Conservation (phyloP, 2,329 filamentous ascomycete genomes). For the Sporothrix pallida region DNA sequence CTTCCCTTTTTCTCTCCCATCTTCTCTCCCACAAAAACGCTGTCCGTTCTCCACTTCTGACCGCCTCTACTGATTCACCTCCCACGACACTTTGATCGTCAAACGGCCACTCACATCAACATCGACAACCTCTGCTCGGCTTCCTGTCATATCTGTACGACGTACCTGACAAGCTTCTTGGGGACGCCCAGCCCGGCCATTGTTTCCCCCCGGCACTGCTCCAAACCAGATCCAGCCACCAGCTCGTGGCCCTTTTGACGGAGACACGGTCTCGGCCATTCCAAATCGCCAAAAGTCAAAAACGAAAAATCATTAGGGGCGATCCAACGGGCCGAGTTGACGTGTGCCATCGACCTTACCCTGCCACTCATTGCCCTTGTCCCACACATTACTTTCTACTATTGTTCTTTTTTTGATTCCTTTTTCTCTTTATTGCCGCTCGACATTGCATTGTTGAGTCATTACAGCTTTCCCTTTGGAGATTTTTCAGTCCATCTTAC, state of each 20-base stretch:
- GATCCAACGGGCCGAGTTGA: neutral
- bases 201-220: neutral
- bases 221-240: neutral
- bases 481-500: neutral
- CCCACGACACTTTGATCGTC: neutral
- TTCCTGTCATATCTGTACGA: too few species aligned
- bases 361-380: neutral
- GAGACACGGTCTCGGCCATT: neutral
- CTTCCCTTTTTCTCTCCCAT: neutral
- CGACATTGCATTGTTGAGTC: constrained; percentile 19
- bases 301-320: constrained; percentile 22
- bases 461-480: neutral
- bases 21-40: neutral
- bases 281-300: neutral
- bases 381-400: neutral
- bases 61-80: constrained; percentile 32
- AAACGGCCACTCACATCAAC: neutral
- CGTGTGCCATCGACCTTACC: neutral
- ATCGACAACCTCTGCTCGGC: neutral
- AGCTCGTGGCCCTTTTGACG: neutral
- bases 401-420: neutral
- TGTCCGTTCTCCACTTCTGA: constrained; percentile 15
- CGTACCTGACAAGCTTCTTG: neutral
- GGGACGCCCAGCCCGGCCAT: neutral
- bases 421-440: neutral